Evolutionary conservation across 768 basidiomycete genomes (phyloP), one percentile per base, ranked within the genome.

Genomic region (Suillus lakei): DNA sequence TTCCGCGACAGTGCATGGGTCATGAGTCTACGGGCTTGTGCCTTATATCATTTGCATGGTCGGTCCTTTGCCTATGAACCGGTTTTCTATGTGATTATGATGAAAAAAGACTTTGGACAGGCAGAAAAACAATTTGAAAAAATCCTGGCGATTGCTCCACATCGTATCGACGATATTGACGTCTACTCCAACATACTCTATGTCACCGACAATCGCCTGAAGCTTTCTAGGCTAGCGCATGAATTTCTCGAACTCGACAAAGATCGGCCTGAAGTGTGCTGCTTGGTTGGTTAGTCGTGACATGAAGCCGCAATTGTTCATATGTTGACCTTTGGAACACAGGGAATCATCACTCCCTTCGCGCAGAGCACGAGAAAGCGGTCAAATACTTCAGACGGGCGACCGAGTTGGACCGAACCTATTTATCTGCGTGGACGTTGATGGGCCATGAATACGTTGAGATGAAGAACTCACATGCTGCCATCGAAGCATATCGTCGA

Each of bases 401-500:
- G 9, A 92, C 96, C n/a, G 91, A 96, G 72, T 86, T 99, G 55
- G 96, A 99, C 76, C 87, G 93, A 63, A 96, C 92, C 2, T 99
- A 96, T 78, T 84, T 99, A 53, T 93, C 96, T 8, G 98, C 98
- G 6, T 99, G 98, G 98, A 99, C 97, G 5, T 80, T 99, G 68
- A 96, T 99, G 95, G 98, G 98, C 1, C 98, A 99, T 73, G 98
- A 99, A 78, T 98, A 93, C 71, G 92, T 99, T 51, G 98, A 99
- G 79, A 90, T 98, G 90, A 99, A 99, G 80, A 99, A 99, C 77
- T 95, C 95, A 5, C 96, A 99, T 82, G 98, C 98, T 2, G 97
- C 98, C 18, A 98, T 99, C 63, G 98, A 99, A 79, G 93, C 96
- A 12, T 99, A 99, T 78, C 88, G 98, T 62, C 87, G 96, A 73